These are phyloP conservation scores for Omphalea diandra DNA, from an alignment of 441 rosid genomes.

Conservation along the genomic window DNA sequence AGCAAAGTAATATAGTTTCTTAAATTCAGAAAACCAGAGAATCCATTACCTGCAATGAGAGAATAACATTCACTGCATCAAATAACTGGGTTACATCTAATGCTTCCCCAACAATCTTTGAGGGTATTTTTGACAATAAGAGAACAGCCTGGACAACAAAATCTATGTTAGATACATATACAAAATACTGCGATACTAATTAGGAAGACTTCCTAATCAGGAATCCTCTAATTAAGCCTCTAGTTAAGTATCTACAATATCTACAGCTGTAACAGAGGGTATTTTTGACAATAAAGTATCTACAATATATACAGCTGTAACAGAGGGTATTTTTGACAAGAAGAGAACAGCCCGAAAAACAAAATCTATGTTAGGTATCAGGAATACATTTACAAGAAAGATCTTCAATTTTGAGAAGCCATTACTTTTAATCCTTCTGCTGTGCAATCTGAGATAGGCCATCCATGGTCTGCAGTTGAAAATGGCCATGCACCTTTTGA, in stretches of 20 bases:
- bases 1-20: neutral
- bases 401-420: constrained; percentile 16
- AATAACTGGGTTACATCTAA: constrained; percentile 52
- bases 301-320: no score
- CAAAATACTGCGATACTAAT: no score
- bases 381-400: constrained; percentile 17
- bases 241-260: no score
- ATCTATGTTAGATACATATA: constrained; percentile 20
- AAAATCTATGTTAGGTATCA: constrained; percentile 23
- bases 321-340: constrained; percentile 66
- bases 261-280: no score
- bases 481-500: constrained; percentile 99
- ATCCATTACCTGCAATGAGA: constrained; percentile 75
- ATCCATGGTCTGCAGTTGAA: constrained; percentile 95
- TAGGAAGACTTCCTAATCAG: no score
- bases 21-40: neutral
- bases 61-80: constrained; percentile 86
- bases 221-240: no score
- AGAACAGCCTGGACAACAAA: constrained; percentile 55
- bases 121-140: constrained; percentile 62
- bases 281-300: no score
- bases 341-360: constrained; percentile 58
- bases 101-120: constrained; percentile 75
- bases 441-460: constrained; percentile 98
- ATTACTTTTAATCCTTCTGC: constrained; percentile 92